Evolutionary conservation across 805 yeast species (phyloP).

Genomic region (Pichia exigua): DNA sequence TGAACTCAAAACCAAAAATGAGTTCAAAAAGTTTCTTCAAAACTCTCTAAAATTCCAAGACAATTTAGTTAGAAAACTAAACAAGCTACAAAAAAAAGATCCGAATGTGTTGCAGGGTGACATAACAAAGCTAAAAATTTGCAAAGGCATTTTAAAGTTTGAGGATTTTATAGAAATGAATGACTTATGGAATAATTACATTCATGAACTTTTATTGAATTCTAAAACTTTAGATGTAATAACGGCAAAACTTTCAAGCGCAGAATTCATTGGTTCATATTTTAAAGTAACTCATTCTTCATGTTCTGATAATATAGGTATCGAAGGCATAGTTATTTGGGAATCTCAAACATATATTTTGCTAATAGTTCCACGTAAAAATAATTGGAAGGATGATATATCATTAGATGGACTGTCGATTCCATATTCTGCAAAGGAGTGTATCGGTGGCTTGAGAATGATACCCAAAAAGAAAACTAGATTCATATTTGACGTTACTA

Average conservation of each 20-base stretch:
- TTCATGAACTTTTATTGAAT: constrained; percentile 42
- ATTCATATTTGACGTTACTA: constrained; percentile 40
- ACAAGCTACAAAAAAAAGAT: constrained; percentile 19
- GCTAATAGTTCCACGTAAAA: constrained; percentile 42
- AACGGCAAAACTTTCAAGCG: constrained; percentile 55
- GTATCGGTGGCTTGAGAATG: constrained; percentile 56
- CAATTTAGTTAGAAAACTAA: constrained; percentile 31
- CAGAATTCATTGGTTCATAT: constrained; percentile 77
- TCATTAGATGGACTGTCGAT: constrained; percentile 14
- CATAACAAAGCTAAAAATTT: constrained; percentile 16
- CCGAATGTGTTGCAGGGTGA: constrained; percentile 17
- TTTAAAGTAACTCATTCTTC: constrained; percentile 50
- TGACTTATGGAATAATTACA: constrained; percentile 68
- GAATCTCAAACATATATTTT: constrained; percentile 72
- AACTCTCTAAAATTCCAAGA: constrained; percentile 33
- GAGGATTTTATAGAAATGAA: constrained; percentile 49
- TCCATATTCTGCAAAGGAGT: constrained; percentile 21
- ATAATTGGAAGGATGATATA: constrained; percentile 29
- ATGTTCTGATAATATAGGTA: constrained; percentile 51
- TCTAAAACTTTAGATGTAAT: constrained; percentile 24
- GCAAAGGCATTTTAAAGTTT: constrained; percentile 28
- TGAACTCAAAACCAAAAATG: constrained; percentile 28
- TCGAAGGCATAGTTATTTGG: constrained; percentile 72
- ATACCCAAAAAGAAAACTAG: constrained; percentile 61
- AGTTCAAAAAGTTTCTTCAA: constrained; percentile 36